Percentiles rank a stretch among this genome's conserved stretches.
Conservation (phyloP, 805 yeast genomes). For the Lachancea kluyveri region DNA sequence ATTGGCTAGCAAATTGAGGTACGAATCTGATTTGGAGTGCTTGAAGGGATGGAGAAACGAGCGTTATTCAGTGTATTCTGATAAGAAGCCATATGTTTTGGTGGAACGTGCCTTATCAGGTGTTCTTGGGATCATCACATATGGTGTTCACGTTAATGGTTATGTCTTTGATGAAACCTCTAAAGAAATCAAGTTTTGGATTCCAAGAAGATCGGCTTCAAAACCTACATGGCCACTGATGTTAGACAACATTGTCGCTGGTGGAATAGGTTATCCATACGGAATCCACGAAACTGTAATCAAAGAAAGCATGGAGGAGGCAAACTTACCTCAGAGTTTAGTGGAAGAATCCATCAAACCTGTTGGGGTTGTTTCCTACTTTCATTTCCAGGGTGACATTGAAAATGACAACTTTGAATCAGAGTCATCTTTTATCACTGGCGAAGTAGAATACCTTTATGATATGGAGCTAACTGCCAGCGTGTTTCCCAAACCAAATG, state of each 20-base stretch:
- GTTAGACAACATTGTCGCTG: slow-evolving; percentile 93
- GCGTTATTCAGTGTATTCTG: slow-evolving; percentile 62
- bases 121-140: slow-evolving; percentile 77
- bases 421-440: slow-evolving; percentile 65
- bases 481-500: slow-evolving; percentile 52
- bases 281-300: slow-evolving; percentile 69
- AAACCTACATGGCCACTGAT: slow-evolving; percentile 87
- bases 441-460: slow-evolving; percentile 79
- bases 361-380: slow-evolving; percentile 67
- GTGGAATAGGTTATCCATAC: slow-evolving; percentile 82
- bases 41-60: slow-evolving; percentile 83
- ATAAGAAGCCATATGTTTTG: slow-evolving; percentile 50
- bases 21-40: slow-evolving; percentile 32
- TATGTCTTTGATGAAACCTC: slow-evolving; percentile 46
- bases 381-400: slow-evolving; percentile 34
- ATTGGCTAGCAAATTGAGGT: slow-evolving; percentile 39
- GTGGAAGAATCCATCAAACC: slow-evolving; percentile 40
- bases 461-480: slow-evolving; percentile 55
- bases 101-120: slow-evolving; percentile 81
- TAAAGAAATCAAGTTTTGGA: slow-evolving; percentile 59
- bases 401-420: slow-evolving; percentile 23
- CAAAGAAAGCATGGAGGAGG: slow-evolving; percentile 90
- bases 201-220: slow-evolving; percentile 69
- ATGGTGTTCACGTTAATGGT: slow-evolving; percentile 87
- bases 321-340: slow-evolving; percentile 56